Conservation (phyloP, 352 stramenopile genomes). For the Phytophthora macrochlamydospora region DNA sequence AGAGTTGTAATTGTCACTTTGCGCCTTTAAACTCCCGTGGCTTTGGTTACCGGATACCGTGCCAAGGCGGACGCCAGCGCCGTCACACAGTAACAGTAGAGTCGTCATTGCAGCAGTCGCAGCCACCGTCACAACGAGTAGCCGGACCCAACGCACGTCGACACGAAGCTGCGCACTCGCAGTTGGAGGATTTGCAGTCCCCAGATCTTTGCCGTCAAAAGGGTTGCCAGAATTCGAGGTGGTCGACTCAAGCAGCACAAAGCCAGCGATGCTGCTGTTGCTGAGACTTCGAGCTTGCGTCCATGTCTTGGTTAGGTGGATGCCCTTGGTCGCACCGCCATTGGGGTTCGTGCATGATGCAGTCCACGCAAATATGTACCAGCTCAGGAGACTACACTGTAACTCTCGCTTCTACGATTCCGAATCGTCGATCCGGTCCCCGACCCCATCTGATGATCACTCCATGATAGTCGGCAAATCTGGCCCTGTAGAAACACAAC, state of each 20-base stretch:
- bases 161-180: background rate
- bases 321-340: too few species aligned
- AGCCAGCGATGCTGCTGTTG: background rate
- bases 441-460: too few species aligned
- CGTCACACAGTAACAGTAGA: background rate
- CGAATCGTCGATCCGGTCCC: too few species aligned
- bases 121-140: background rate
- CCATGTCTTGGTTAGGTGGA: background rate
- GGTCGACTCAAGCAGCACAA: background rate
- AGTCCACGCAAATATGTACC: too few species aligned
- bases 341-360: too few species aligned
- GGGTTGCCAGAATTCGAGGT: background rate
- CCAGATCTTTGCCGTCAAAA: too few species aligned
- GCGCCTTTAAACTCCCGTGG: background rate
- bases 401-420: too few species aligned
- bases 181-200: too few species aligned
- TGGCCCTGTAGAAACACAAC: too few species aligned
- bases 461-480: too few species aligned
- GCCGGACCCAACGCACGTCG: background rate
- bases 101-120: background rate
- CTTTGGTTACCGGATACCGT: background rate
- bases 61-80: background rate
- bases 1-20: background rate
- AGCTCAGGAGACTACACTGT: too few species aligned
- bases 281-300: background rate